Conservation (phyloP, 306 rosid genomes). For the Pterocarpus macrocarpus region DNA sequence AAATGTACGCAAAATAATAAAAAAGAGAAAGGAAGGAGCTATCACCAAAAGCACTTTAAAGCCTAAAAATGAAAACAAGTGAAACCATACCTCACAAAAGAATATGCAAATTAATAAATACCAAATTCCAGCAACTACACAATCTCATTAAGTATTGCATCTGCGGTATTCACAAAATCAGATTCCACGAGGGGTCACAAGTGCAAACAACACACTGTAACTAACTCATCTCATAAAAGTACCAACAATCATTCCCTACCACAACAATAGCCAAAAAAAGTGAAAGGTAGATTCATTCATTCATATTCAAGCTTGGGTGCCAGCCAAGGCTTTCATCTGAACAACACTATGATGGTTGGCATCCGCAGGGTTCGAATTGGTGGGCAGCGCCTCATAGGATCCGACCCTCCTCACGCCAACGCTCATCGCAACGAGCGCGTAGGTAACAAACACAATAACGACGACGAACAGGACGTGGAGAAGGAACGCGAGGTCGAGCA, state of each 20-base stretch:
- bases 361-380: conserved; percentile 54
- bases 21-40: not conserved
- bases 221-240: not conserved
- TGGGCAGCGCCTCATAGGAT: conserved; percentile 83
- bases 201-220: not conserved
- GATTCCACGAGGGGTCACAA: not conserved
- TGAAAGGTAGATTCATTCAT: not conserved
- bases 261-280: not conserved
- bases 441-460: conserved; percentile 60
- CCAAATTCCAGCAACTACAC: not conserved
- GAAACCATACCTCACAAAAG: not conserved
- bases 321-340: conserved; percentile 93
- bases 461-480: conserved; percentile 71
- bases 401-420: conserved; percentile 66
- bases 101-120: not conserved
- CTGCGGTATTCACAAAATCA: not conserved
- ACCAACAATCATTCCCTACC: not conserved
- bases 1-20: not conserved
- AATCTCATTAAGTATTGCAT: not conserved
- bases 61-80: not conserved
- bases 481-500: conserved; percentile 78
- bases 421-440: conserved; percentile 58
- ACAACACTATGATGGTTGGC: conserved; percentile 61
- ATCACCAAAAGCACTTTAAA: not conserved
- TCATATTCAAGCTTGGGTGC: conserved; percentile 81